Percentiles rank a stretch among this genome's conserved stretches.
Conservation (phyloP, 306 rosid species). For the Citrullus mucosospermus region DNA sequence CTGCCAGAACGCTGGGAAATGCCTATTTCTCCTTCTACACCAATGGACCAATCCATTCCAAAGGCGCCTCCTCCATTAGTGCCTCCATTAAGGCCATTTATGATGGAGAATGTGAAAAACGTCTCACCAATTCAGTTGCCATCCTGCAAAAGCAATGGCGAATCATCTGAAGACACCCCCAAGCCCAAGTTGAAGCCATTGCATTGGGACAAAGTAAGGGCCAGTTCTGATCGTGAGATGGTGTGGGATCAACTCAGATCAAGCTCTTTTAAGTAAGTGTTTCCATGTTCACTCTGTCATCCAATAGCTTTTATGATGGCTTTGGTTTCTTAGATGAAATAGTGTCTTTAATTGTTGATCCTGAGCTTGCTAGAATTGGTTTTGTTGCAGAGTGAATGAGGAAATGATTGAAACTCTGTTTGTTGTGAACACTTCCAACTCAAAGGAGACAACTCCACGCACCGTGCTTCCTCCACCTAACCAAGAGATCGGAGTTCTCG, state of each 20-base stretch:
- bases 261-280: slow-evolving; percentile 80
- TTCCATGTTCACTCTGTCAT: not conserved
- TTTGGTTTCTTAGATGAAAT: not conserved
- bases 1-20: slow-evolving; percentile 11
- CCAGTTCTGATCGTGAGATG: slow-evolving; percentile 92
- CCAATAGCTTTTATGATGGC: not conserved
- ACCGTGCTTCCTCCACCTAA: slow-evolving; percentile 26
- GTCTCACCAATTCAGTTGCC: slow-evolving; percentile 63
- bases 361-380: slow-evolving; percentile 1
- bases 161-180: slow-evolving; percentile 31
- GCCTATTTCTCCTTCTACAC: slow-evolving; percentile 17
- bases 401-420: slow-evolving; percentile 90
- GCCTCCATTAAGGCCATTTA: slow-evolving; percentile 37
- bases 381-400: slow-evolving; percentile 64
- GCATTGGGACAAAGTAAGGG: slow-evolving; percentile 99
- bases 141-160: slow-evolving; percentile 20
- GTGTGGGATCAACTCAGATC: slow-evolving; percentile 98
- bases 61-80: slow-evolving; percentile 23
- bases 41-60: slow-evolving; percentile 17
- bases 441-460: slow-evolving; percentile 40
- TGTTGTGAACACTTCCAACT: slow-evolving; percentile 44
- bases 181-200: slow-evolving; percentile 85
- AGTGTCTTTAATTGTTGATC: not conserved
- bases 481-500: slow-evolving; percentile 62
- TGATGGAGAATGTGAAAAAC: slow-evolving; percentile 15